Base-by-base conservation (phyloP, 2,329 filamentous ascomycete genomes). In the Apiospora rasikravindrae region DNA sequence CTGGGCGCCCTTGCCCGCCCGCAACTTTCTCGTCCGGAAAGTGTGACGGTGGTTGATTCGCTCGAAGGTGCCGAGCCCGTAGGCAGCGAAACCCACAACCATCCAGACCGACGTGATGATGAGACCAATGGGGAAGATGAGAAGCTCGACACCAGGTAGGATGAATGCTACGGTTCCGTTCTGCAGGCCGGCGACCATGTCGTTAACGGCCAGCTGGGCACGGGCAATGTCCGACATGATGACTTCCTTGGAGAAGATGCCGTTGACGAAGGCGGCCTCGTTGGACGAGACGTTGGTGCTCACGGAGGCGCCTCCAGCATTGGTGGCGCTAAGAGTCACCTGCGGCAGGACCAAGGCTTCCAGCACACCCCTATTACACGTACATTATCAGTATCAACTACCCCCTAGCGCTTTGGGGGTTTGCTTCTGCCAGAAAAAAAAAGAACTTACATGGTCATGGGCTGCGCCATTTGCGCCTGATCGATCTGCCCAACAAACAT, bases 401-500 rank as follows among this genome's bases (percentile, higher is more conserved):
- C 8, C 40, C 53, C 19, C 33, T 61, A 37, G 22, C 22, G 33
- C 10, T 19, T 64, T 24, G 24, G 29, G 16, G 19, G 33, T n/a
- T 64, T 64, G 19, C 40, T 68, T 45, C 66, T 29, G n/a, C 6
- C 40, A 10, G 33, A 6, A 6, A 37, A 33, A 33, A 33, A 11
- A 24, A 57, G 13, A 69, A 66, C 91, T 83, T 86, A 93, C 92
- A 88, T 87, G 73, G 86, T 87, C 85, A 92, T 88, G 42, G 86
- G 84, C 0, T 84, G 79, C 2, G 82, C 79, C 85, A 93, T 86
- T 67, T 87, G 79, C 70, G 86, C 82, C 70, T 84, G 77, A 80
- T 93, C 90, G 78, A 94, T 90, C 81, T 91, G 88, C 22, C 92
- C 92, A 44, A 93, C 86, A 77, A 94, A 92, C 80, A 90, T 85